These are phyloP conservation scores for Plantago rigida DNA, from an alignment of 305 asterid species.

Conservation along the genomic window DNA sequence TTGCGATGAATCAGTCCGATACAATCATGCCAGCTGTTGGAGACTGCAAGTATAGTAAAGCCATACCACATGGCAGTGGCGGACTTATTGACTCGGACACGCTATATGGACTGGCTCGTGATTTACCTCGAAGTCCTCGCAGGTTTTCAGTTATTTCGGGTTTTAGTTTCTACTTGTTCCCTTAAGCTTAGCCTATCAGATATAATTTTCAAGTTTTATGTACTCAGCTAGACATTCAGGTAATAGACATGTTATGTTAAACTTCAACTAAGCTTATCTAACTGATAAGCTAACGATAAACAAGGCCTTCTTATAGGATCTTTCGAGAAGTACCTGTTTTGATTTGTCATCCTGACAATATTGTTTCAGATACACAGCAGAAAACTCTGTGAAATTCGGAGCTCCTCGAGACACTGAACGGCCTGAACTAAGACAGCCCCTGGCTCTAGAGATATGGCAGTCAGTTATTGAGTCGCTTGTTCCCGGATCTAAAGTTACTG, in stretches of 20 bases:
- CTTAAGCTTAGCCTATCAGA: neutral
- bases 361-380: constrained; percentile 56
- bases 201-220: too few species aligned
- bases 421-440: constrained; percentile 77
- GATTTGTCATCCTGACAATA: neutral
- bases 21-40: constrained; percentile 46
- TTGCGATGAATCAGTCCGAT: constrained; percentile 54
- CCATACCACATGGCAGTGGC: constrained; percentile 76
- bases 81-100: constrained; percentile 85
- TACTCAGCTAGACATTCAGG: too few species aligned
- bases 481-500: constrained; percentile 47
- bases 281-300: too few species aligned
- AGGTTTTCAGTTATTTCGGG: constrained; percentile 35
- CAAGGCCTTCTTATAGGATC: too few species aligned
- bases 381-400: constrained; percentile 56
- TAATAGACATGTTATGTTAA: too few species aligned
- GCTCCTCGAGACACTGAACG: constrained; percentile 77
- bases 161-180: neutral
- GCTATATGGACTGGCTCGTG: constrained; percentile 64
- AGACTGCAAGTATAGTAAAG: constrained; percentile 61
- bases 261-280: too few species aligned
- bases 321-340: neutral
- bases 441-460: constrained; percentile 65
- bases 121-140: constrained; percentile 73
- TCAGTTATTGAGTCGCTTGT: constrained; percentile 44